Evolutionary conservation across 768 basidiomycete genomes (phyloP).

Genomic region (Boletus pseudopeckii): DNA sequence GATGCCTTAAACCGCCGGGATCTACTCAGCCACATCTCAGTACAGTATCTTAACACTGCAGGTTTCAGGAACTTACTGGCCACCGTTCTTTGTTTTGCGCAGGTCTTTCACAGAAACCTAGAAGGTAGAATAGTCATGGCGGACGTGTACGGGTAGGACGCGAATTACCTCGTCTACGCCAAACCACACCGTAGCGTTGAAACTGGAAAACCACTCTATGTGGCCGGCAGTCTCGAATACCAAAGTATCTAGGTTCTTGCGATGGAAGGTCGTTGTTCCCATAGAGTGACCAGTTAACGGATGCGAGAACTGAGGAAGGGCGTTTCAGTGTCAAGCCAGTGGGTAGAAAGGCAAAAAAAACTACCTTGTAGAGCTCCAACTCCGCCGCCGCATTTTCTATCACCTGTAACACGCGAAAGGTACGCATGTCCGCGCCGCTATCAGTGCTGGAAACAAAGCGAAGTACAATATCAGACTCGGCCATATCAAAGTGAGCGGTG

Average conservation of each 20-base stretch:
- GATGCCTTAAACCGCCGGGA: slow-evolving; percentile 53
- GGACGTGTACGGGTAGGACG: not conserved
- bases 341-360: not conserved
- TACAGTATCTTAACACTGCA: not conserved
- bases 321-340: not conserved
- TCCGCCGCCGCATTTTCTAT: slow-evolving; percentile 26
- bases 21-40: slow-evolving; percentile 26
- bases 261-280: slow-evolving; percentile 46
- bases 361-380: slow-evolving; percentile 45
- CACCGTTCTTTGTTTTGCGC: slow-evolving; percentile 47
- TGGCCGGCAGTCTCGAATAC: slow-evolving; percentile 52
- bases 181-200: slow-evolving; percentile 45
- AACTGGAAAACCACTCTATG: slow-evolving; percentile 49
- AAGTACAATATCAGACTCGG: slow-evolving; percentile 37
- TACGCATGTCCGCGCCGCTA: slow-evolving; percentile 38
- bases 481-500: slow-evolving; percentile 21
- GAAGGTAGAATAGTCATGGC: not conserved
- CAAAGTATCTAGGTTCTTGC: slow-evolving; percentile 42
- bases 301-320: slow-evolving; percentile 38
- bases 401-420: slow-evolving; percentile 40
- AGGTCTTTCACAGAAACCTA: slow-evolving; percentile 46
- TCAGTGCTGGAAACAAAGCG: slow-evolving; percentile 35
- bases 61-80: slow-evolving; percentile 39
- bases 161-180: slow-evolving; percentile 43
- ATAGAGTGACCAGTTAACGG: slow-evolving; percentile 40